phyloP scores from a whole-genome alignment of 805 yeast species.

The Myxozyma geophila region DNA sequence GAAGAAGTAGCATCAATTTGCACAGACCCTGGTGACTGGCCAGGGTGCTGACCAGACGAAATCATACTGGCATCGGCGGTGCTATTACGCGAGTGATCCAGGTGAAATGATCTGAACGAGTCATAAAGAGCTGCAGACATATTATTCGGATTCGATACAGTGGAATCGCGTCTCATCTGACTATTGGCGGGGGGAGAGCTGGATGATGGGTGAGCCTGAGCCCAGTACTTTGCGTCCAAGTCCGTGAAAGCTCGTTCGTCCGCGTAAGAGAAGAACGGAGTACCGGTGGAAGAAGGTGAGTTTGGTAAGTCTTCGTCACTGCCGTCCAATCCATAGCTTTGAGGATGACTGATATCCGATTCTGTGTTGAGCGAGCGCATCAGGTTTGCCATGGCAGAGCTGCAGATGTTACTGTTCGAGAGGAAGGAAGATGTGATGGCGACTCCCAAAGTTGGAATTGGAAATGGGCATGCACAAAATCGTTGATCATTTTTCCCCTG shows the following conservation, averaged over 20 bases:
- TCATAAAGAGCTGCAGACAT: conserved; percentile 14
- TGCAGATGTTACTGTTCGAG: no score
- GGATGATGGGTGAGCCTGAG: conserved; percentile 18
- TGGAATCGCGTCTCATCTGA: conserved; percentile 14
- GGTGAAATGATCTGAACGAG: conserved; percentile 18
- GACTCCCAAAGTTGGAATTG: no score
- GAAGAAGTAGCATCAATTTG: neutral
- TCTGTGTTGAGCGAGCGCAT: neutral
- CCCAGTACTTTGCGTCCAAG: conserved; percentile 36
- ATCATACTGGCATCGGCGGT: neutral
- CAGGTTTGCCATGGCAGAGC: neutral
- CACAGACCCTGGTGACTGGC: no score
- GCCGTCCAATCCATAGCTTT: neutral
- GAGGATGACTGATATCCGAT: neutral
- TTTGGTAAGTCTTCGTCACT: conserved; percentile 12
- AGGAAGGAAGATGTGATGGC: no score
- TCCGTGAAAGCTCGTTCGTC: conserved; percentile 33
- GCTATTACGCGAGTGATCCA: conserved; percentile 6
- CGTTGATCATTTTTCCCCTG: no score
- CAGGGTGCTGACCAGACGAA: neutral
- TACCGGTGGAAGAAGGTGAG: conserved; percentile 8
- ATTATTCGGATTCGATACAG: neutral
- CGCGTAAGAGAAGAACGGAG: conserved; percentile 33
- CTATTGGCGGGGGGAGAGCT: conserved; percentile 11
- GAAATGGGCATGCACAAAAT: no score